Conservation (phyloP, 805 yeast genomes). For the Cyberlindnera samutprakarnensis region DNA sequence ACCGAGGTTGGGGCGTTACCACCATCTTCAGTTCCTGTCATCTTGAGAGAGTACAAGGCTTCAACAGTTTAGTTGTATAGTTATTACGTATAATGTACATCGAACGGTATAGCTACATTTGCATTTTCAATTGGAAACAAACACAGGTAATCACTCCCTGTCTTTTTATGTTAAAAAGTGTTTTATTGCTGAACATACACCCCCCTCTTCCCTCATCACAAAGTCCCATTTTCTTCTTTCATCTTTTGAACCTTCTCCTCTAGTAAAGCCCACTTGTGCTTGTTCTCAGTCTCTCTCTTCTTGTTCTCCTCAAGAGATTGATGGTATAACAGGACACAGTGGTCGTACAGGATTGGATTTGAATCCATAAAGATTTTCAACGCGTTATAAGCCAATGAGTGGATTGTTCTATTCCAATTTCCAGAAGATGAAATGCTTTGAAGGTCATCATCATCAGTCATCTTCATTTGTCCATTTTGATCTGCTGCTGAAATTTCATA, state of each 20-base stretch:
- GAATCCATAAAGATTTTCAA: conserved; percentile 86
- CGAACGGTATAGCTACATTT: too few species aligned
- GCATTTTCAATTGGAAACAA: too few species aligned
- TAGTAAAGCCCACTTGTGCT: conserved; percentile 63
- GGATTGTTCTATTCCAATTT: conserved; percentile 93
- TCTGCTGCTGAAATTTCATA: conserved; percentile 61
- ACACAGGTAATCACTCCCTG: too few species aligned
- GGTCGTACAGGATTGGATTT: conserved; percentile 84
- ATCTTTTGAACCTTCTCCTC: conserved; percentile 45
- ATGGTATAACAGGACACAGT: conserved; percentile 82
- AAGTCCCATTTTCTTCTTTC: too few species aligned
- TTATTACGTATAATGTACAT: too few species aligned
- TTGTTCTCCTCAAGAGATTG: conserved; percentile 71
- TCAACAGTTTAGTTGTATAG: too few species aligned
- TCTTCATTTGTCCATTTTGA: conserved; percentile 11
- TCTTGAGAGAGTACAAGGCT: conserved; percentile 79
- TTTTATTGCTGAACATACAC: too few species aligned
- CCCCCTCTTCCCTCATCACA: too few species aligned
- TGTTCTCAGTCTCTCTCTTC: conserved; percentile 51
- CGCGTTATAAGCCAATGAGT: conserved; percentile 84
- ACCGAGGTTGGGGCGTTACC: conserved; percentile 96
- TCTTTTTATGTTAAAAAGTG: too few species aligned
- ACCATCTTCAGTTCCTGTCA: conserved; percentile 97
- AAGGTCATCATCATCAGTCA: conserved; percentile 11
- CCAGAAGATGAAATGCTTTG: conserved; percentile 29